Evolutionary conservation across 1,284 basidiomycete genomes (phyloP).

Genomic region (Melampsora larici-populina): DNA sequence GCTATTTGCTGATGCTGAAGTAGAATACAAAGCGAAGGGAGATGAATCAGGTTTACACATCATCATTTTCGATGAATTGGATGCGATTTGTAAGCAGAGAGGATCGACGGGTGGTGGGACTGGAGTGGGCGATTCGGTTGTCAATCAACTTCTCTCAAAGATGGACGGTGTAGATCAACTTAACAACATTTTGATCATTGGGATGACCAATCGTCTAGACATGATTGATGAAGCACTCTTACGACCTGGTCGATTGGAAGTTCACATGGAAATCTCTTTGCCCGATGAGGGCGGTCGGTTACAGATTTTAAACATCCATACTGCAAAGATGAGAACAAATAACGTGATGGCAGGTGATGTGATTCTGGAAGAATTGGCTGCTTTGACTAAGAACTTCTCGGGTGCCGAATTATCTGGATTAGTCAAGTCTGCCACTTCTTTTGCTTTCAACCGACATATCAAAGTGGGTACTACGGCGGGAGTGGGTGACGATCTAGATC

Average conservation of each 20-base stretch:
- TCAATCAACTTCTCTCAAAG: slow-evolving; percentile 98
- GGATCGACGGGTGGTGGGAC: slow-evolving; percentile 80
- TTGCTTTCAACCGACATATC: slow-evolving; percentile 95
- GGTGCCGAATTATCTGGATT: slow-evolving; percentile 95
- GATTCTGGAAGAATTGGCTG: slow-evolving; percentile 76
- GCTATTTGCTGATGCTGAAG: slow-evolving; percentile 94
- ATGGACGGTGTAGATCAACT: slow-evolving; percentile 99
- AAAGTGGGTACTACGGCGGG: slow-evolving; percentile 97
- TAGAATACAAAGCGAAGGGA: slow-evolving; percentile 98
- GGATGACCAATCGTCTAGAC: slow-evolving; percentile 98
- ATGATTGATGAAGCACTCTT: slow-evolving; percentile 99
- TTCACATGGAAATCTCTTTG: slow-evolving; percentile 99
- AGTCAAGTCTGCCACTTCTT: slow-evolving; percentile 96
- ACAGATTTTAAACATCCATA: slow-evolving; percentile 96
- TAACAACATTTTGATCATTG: slow-evolving; percentile 99
- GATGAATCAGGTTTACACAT: slow-evolving; percentile 98
- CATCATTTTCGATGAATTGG: slow-evolving; percentile 98
- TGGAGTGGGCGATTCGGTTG: slow-evolving; percentile 95
- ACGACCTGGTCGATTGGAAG: slow-evolving; percentile 95
- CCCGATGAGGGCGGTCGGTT: slow-evolving; percentile 88
- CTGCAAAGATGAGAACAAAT: slow-evolving; percentile 86
- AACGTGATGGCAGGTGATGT: slow-evolving; percentile 87
- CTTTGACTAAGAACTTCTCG: slow-evolving; percentile 91
- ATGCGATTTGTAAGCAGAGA: slow-evolving; percentile 98
- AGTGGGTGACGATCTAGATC: slow-evolving; percentile 90